Conservation (phyloP, 768 basidiomycete species). For the Termitomyces sp. region DNA sequence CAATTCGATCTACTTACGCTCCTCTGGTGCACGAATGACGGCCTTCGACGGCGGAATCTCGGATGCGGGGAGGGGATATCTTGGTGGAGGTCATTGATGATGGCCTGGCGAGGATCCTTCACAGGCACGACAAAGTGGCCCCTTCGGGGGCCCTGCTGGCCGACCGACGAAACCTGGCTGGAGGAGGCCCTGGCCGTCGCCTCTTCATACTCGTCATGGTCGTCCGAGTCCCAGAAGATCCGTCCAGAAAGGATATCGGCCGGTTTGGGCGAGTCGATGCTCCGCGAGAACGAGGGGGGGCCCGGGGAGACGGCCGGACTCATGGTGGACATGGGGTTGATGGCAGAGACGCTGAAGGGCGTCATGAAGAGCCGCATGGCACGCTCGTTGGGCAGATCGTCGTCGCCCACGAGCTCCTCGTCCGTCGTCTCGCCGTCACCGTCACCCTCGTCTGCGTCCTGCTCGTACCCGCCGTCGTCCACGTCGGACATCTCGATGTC, state of each 20-base stretch:
- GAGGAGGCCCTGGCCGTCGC: slow-evolving; percentile 14
- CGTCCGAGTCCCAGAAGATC: slow-evolving; percentile 47
- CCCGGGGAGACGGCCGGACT: slow-evolving; percentile 47
- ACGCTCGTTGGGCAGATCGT: slow-evolving; percentile 67
- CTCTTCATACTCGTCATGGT: slow-evolving; percentile 30
- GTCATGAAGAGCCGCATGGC: slow-evolving; percentile 69
- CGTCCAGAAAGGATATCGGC: slow-evolving; percentile 65
- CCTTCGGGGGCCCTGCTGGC: slow-evolving; percentile 22
- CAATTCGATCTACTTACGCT: slow-evolving; percentile 22
- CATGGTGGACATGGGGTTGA: slow-evolving; percentile 74
- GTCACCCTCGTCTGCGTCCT: slow-evolving; percentile 47
- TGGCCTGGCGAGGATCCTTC: slow-evolving; percentile 30
- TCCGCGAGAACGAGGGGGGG: slow-evolving; percentile 21
- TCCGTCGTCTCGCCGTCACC: slow-evolving; percentile 81
- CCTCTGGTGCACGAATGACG: slow-evolving; percentile 26
- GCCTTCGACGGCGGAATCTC: slow-evolving; percentile 25
- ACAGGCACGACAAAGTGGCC: slow-evolving; percentile 37
- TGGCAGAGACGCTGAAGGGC: slow-evolving; percentile 55
- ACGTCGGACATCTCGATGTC: slow-evolving; percentile 44
- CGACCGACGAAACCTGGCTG: slow-evolving; percentile 19
- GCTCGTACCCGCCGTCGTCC: slow-evolving; percentile 40
- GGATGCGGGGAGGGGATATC: slow-evolving; percentile 49
- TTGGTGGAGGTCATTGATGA: slow-evolving; percentile 39
- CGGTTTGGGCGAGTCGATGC: slow-evolving; percentile 46
- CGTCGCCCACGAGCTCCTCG: slow-evolving; percentile 75